These are phyloP conservation scores for Phytophthora aleatoria DNA, from an alignment of 352 stramenopile genomes.

Conservation along the genomic window DNA sequence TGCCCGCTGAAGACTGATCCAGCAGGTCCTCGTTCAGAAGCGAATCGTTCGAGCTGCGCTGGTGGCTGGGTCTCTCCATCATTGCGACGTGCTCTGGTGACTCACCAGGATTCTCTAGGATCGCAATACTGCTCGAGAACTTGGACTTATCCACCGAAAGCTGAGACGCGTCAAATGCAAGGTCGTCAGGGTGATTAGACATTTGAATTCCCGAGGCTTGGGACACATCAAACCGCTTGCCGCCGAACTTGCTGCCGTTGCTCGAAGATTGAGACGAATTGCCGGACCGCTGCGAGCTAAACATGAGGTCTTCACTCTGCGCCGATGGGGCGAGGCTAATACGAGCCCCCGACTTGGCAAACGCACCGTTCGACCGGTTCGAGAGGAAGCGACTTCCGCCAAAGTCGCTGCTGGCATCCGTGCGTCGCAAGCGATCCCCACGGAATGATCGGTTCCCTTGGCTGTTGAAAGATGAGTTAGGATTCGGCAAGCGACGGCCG, in stretches of 20 bases:
- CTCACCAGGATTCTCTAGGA: constrained; percentile 31
- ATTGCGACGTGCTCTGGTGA: constrained; percentile 36
- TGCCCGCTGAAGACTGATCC: constrained; percentile 42
- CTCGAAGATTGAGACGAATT: constrained; percentile 14
- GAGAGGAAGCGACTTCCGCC: constrained; percentile 22
- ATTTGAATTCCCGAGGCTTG: constrained; percentile 10
- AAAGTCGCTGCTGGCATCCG: constrained; percentile 27
- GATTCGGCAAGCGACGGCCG: constrained; percentile 17
- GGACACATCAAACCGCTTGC: constrained; percentile 18
- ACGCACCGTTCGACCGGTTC: constrained; percentile 28
- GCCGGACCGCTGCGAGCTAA: constrained; percentile 23
- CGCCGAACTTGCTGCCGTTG: constrained; percentile 18
- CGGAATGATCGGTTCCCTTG: constrained; percentile 11
- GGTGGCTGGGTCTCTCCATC: constrained; percentile 37
- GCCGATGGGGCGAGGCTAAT: constrained; percentile 28
- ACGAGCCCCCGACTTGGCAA: constrained; percentile 23
- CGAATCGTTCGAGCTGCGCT: constrained; percentile 33
- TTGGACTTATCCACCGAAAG: constrained; percentile 34
- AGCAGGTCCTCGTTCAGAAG: constrained; percentile 55
- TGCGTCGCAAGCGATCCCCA: constrained; percentile 17
- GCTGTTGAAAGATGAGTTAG: constrained; percentile 18
- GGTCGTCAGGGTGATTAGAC: constrained; percentile 14
- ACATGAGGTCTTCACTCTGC: constrained; percentile 36
- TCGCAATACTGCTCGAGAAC: constrained; percentile 36
- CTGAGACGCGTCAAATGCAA: constrained; percentile 35